phyloP scores from a whole-genome alignment of 768 basidiomycete species.

The Russula sp. region DNA sequence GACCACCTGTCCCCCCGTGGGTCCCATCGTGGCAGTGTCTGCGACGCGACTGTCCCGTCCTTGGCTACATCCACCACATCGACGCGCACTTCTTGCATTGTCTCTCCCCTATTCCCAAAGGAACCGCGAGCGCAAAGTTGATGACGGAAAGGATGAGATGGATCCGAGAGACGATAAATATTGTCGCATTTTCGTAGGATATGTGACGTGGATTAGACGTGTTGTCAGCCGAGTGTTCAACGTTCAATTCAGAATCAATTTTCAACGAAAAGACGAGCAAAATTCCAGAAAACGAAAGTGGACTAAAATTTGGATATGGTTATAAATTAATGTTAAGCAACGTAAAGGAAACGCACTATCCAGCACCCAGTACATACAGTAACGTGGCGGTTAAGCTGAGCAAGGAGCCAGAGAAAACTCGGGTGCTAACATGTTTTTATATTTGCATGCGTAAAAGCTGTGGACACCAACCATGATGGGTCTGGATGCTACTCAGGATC shows the following conservation, averaged over 20 bases:
- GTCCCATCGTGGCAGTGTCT: neutral
- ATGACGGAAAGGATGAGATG: conserved; percentile 3
- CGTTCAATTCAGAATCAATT: no score
- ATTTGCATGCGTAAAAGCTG: no score
- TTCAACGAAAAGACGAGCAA: neutral
- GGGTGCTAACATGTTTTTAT: no score
- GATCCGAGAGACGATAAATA: neutral
- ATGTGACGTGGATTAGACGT: neutral
- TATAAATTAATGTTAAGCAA: neutral
- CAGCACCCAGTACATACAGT: neutral
- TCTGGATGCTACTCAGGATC: no score
- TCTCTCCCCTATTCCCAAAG: neutral
- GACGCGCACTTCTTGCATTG: no score
- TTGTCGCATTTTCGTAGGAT: conserved; percentile 2
- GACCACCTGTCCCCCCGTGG: no score
- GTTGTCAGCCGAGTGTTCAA: neutral
- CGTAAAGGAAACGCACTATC: neutral
- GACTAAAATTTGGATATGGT: neutral
- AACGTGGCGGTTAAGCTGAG: neutral
- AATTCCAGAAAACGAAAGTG: neutral
- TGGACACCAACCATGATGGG: no score
- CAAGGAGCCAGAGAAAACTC: no score
- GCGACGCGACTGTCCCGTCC: no score
- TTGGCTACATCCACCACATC: no score
- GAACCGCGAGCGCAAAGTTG: neutral